Conservation (phyloP, 805 yeast genomes). For the Schizosaccharomyces octosporus region DNA sequence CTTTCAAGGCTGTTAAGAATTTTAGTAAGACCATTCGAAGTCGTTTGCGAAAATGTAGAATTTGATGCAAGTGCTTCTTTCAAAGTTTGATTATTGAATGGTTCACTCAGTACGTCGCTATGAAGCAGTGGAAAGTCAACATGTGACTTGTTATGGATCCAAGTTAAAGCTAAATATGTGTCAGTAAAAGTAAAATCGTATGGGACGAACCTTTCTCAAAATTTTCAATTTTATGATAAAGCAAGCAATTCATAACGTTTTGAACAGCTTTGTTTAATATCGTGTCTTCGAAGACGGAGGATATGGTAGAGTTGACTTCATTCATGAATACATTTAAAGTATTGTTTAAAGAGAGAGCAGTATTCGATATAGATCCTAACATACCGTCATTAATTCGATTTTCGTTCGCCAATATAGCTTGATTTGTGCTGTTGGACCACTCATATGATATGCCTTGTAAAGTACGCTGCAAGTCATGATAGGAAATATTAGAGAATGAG, state of each 20-base stretch:
- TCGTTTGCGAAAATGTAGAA: background rate
- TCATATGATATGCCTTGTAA: constrained; percentile 1
- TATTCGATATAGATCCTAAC: constrained; percentile 37
- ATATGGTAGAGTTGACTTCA: constrained; percentile 34
- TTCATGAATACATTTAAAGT: constrained; percentile 35
- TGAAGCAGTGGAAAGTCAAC: constrained; percentile 25
- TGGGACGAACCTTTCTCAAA: constrained; percentile 30
- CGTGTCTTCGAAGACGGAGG: constrained; percentile 40
- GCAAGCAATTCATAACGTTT: constrained; percentile 50
- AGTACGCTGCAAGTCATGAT: constrained; percentile 7
- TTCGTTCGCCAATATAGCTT: constrained; percentile 26
- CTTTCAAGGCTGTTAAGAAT: background rate
- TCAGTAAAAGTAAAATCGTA: background rate
- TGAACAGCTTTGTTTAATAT: constrained; percentile 25
- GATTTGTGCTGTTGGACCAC: constrained; percentile 38
- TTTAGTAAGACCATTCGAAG: background rate
- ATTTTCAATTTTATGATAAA: constrained; percentile 44
- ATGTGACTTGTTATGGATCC: constrained; percentile 46
- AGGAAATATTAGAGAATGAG: constrained; percentile 11
- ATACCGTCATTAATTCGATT: constrained; percentile 31
- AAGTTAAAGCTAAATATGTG: constrained; percentile 19
- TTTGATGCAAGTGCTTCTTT: background rate
- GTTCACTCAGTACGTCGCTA: background rate
- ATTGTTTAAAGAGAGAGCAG: constrained; percentile 32
- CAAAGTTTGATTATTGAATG: background rate